A percentile compares a stretch with the other conserved stretches of the same genome.
These are phyloP conservation scores for Pisolithus sp. DNA, from an alignment of 768 basidiomycete genomes.

Conservation along the genomic window DNA sequence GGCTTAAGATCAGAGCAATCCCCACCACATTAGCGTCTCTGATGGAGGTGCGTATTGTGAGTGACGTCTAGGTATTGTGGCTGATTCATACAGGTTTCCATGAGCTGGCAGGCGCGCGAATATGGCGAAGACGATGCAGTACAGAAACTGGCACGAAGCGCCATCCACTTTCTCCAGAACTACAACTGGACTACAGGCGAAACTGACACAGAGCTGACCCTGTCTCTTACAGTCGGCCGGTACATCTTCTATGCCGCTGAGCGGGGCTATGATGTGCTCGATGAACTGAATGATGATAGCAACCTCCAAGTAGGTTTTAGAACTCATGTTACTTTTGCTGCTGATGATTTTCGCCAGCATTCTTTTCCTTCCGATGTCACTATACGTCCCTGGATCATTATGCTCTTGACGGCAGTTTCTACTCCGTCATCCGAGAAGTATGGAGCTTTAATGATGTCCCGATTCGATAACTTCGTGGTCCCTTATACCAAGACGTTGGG, in stretches of 20 bases:
- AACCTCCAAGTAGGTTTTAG: constrained; percentile 21
- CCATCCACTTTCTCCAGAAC: constrained; percentile 47
- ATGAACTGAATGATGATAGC: constrained; percentile 30
- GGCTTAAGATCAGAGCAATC: constrained; percentile 44
- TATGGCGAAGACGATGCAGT: constrained; percentile 8
- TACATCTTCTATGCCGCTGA: constrained; percentile 45
- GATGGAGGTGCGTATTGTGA: constrained; percentile 41
- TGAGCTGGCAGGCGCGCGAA: constrained; percentile 20
- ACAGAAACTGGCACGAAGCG: constrained; percentile 41
- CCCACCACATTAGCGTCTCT: constrained; percentile 45
- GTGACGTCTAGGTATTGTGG: neutral
- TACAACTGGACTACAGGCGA: constrained; percentile 40
- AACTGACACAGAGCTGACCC: constrained; percentile 46
- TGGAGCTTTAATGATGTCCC: constrained; percentile 38
- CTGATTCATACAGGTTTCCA: constrained; percentile 9
- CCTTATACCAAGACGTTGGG: constrained; percentile 43
- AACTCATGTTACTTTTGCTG: neutral
- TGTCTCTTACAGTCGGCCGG: constrained; percentile 45
- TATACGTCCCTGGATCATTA: constrained; percentile 61
- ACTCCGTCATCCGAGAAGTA: constrained; percentile 19
- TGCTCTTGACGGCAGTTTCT: constrained; percentile 49
- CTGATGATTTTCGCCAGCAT: constrained; percentile 25
- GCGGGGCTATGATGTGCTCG: constrained; percentile 37
- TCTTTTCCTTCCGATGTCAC: constrained; percentile 27
- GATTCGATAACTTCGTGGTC: constrained; percentile 45